Evolutionary conservation across 164 flowering plant species (phyloP).

Genomic region (Buxus sempervirens): DNA sequence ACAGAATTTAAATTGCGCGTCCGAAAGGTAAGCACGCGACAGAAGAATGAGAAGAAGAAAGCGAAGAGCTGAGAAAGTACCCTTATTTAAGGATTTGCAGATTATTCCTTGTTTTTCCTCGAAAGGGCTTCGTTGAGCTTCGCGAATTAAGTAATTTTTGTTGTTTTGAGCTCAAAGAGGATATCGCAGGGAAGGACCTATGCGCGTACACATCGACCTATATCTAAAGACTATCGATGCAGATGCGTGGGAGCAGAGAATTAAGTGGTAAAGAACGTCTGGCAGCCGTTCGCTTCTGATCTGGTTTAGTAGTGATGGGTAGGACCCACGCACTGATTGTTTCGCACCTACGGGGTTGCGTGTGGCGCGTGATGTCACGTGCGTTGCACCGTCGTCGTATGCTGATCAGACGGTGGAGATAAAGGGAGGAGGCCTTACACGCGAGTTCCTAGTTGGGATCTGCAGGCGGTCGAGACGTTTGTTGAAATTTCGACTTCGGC

Average conservation of each 20-base stretch:
- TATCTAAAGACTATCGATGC: too few relatives aligned
- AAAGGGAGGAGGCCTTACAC: too few relatives aligned
- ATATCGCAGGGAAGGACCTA: background rate
- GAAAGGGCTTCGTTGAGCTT: slow-evolving; percentile 11
- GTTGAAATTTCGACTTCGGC: too few relatives aligned
- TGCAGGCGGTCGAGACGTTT: too few relatives aligned
- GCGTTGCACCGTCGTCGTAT: background rate
- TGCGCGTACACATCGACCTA: background rate
- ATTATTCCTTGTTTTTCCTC: slow-evolving; percentile 19
- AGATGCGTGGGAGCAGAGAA: background rate
- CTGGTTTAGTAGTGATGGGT: background rate
- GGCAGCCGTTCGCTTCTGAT: slow-evolving; percentile 1
- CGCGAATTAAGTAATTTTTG: background rate
- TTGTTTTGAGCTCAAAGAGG: background rate
- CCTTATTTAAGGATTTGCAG: slow-evolving; percentile 28
- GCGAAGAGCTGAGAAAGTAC: background rate
- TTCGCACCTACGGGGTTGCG: too few relatives aligned
- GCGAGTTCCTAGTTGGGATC: too few relatives aligned
- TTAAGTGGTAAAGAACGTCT: background rate
- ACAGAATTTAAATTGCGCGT: background rate
- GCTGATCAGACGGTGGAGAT: background rate
- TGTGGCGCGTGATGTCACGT: too few relatives aligned
- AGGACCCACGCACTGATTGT: background rate
- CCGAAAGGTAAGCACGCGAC: background rate
- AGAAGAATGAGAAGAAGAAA: background rate